A percentile compares a stretch with the other conserved stretches of the same genome.
Conservation (phyloP, 2,329 filamentous ascomycete genomes). For the Aureobasidium sp. region DNA sequence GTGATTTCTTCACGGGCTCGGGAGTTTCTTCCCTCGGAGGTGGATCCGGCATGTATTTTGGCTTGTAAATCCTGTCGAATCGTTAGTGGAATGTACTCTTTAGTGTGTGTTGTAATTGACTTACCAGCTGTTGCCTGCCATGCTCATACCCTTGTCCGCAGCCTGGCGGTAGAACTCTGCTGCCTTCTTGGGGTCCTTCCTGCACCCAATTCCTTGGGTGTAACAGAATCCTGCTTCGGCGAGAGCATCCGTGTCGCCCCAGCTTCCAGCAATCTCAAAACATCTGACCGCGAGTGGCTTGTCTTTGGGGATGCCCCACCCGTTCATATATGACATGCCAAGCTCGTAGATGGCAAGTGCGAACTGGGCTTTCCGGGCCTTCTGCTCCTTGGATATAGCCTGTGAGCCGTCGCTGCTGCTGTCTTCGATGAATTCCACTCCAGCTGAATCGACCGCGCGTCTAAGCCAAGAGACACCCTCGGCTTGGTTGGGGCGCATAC, state of each 20-base stretch:
- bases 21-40: not conserved
- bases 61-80: slow-evolving; percentile 75
- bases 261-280: slow-evolving; percentile 91
- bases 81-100: slow-evolving; percentile 16
- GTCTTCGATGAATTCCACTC: slow-evolving; percentile 74
- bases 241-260: slow-evolving; percentile 91
- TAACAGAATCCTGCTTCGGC: slow-evolving; percentile 96
- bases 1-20: slow-evolving; percentile 1
- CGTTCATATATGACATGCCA: slow-evolving; percentile 94
- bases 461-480: slow-evolving; percentile 90
- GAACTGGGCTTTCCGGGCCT: slow-evolving; percentile 84
- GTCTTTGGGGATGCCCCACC: slow-evolving; percentile 94
- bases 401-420: slow-evolving; percentile 42
- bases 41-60: slow-evolving; percentile 70
- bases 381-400: slow-evolving; percentile 46
- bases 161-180: slow-evolving; percentile 85
- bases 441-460: slow-evolving; percentile 78
- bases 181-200: slow-evolving; percentile 92
- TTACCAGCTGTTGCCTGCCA: slow-evolving; percentile 97
- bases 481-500: slow-evolving; percentile 82
- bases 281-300: slow-evolving; percentile 79
- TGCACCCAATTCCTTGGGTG: slow-evolving; percentile 83
- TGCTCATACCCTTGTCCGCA: slow-evolving; percentile 87
- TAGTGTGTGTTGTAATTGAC: slow-evolving; percentile 28
- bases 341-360: slow-evolving; percentile 93